Evolutionary conservation across 208 protist genomes (phyloP).

Genomic region (Trypanosoma melophagium): DNA sequence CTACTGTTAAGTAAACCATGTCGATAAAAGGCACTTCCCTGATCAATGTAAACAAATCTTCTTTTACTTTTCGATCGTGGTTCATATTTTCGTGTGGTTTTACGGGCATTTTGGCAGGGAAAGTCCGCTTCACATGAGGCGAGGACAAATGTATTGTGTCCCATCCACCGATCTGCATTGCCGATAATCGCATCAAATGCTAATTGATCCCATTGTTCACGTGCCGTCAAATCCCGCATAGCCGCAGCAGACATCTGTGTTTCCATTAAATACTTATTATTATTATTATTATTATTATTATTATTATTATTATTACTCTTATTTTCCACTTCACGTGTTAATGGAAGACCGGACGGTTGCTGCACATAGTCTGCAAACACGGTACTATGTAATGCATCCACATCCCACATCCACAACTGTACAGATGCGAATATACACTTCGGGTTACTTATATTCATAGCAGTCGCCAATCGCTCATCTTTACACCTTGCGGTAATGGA

Average conservation of each 20-base stretch:
- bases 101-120: slow-evolving; percentile 6
- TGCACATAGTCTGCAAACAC: background rate
- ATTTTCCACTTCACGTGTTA: background rate
- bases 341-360: background rate
- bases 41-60: slow-evolving; percentile 35
- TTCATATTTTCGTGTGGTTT: background rate
- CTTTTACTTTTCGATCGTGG: slow-evolving; percentile 8
- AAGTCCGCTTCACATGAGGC: slow-evolving; percentile 12
- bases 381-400: slow-evolving; percentile 28
- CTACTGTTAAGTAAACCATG: slow-evolving; percentile 1
- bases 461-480: background rate
- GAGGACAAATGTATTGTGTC: slow-evolving; percentile 36
- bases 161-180: slow-evolving; percentile 43
- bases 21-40: slow-evolving; percentile 36
- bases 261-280: background rate
- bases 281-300: background rate
- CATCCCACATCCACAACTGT: slow-evolving; percentile 47
- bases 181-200: slow-evolving; percentile 50
- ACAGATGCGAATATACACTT: slow-evolving; percentile 36
- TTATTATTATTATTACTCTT: background rate
- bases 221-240: background rate
- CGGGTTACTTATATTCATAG: background rate
- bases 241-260: background rate
- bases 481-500: slow-evolving; percentile 5
- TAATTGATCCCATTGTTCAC: slow-evolving; percentile 33